phyloP scores from a whole-genome alignment of 768 basidiomycete species.

The Pisolithus orientalis region DNA sequence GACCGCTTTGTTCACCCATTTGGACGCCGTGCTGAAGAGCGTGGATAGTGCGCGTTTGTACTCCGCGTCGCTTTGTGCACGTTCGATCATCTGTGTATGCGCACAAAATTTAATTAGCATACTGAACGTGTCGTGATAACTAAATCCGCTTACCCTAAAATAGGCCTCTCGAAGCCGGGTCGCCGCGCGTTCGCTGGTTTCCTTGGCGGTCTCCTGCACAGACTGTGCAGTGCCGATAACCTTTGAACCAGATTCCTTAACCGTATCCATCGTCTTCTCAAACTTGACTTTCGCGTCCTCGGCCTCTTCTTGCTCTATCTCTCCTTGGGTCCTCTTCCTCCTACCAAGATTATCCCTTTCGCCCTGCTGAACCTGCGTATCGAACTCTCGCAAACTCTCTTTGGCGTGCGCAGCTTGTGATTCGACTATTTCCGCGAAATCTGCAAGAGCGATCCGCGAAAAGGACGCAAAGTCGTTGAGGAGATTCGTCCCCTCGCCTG shows the following conservation, averaged over 20 bases:
- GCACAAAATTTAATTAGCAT: background rate
- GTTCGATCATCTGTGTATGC: constrained; percentile 49
- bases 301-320: constrained; percentile 37
- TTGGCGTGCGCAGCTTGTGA: constrained; percentile 45
- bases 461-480: constrained; percentile 63
- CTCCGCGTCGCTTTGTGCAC: constrained; percentile 53
- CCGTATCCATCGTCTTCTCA: constrained; percentile 61
- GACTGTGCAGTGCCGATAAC: constrained; percentile 50
- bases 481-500: constrained; percentile 47
- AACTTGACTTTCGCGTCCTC: constrained; percentile 49
- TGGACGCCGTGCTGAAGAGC: constrained; percentile 49
- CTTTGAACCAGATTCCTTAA: constrained; percentile 50
- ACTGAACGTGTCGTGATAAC: no score
- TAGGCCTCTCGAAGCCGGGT: constrained; percentile 45
- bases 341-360: constrained; percentile 53
- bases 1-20: constrained; percentile 48
- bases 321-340: constrained; percentile 41
- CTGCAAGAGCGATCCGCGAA: constrained; percentile 55
- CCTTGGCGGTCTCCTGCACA: constrained; percentile 36
- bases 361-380: constrained; percentile 54
- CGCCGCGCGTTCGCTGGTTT: constrained; percentile 37
- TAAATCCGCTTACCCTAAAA: constrained; percentile 35
- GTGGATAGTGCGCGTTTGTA: constrained; percentile 55
- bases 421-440: constrained; percentile 57
- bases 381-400: constrained; percentile 45